These are phyloP conservation scores for Pelargonium exstipulatum DNA, from an alignment of 441 rosid species.

Conservation along the genomic window DNA sequence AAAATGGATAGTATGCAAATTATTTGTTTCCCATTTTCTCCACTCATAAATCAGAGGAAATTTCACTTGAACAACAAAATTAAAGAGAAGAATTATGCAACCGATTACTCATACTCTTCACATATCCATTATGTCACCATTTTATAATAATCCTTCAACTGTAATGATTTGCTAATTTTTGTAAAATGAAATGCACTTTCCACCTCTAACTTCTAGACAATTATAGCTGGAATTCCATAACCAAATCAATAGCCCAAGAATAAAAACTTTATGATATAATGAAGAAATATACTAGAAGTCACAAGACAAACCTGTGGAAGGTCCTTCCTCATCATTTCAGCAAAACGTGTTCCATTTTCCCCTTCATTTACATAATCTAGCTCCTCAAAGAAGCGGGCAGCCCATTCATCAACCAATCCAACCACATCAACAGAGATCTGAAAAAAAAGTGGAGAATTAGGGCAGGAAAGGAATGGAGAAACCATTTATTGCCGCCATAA, in stretches of 20 bases:
- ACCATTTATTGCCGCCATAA: slow-evolving; percentile 9
- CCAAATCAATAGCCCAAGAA: not conserved
- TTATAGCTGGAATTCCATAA: not conserved
- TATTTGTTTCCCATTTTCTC: not conserved
- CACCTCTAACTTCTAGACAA: not conserved
- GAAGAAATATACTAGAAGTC: slow-evolving; percentile 13
- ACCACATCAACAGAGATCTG: slow-evolving; percentile 86
- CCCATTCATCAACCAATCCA: slow-evolving; percentile 99
- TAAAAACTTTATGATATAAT: slow-evolving; percentile 9
- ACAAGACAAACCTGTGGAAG: slow-evolving; percentile 81
- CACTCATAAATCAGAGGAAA: not conserved
- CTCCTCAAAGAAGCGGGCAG: slow-evolving; percentile 97
- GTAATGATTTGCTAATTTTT: not conserved
- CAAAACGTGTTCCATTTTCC: slow-evolving; percentile 75
- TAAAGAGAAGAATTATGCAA: not conserved
- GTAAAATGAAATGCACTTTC: not conserved
- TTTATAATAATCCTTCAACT: not conserved
- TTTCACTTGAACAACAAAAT: not conserved
- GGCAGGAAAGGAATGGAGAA: slow-evolving; percentile 9
- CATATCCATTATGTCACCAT: not conserved
- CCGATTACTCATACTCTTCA: not conserved
- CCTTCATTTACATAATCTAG: slow-evolving; percentile 95
- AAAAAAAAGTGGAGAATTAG: slow-evolving; percentile 14
- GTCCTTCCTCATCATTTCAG: slow-evolving; percentile 95
- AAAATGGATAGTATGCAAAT: not conserved